Conservation (phyloP, 805 yeast genomes). For the Nakazawaea ambrosiae region DNA sequence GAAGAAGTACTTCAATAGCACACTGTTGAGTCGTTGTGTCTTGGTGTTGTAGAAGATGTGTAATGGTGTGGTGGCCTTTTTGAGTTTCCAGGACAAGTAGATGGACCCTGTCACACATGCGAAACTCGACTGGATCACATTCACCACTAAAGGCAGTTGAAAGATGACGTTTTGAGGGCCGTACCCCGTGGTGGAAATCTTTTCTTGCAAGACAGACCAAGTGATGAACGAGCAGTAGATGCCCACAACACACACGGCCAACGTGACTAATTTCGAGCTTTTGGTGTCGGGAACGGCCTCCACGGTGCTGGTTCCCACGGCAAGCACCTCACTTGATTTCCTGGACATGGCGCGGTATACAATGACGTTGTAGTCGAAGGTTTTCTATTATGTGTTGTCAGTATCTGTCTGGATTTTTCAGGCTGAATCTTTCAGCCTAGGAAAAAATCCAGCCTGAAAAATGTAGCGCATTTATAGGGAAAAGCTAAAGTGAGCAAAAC, state of each 20-base stretch:
- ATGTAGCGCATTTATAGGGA: too few species aligned
- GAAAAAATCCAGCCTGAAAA: too few species aligned
- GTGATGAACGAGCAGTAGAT: constrained; percentile 81
- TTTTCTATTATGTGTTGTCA: too few species aligned
- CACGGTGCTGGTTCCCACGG: too few species aligned
- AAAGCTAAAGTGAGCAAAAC: too few species aligned
- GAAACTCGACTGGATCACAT: constrained; percentile 63
- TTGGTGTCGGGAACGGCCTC: too few species aligned
- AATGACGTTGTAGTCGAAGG: too few species aligned
- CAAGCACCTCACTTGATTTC: too few species aligned
- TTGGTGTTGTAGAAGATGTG: constrained; percentile 21
- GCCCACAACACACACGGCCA: constrained; percentile 41
- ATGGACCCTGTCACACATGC: constrained; percentile 64
- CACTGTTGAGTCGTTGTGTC: constrained; percentile 17
- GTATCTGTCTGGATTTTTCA: too few species aligned
- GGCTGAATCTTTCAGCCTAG: too few species aligned
- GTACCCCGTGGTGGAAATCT: constrained; percentile 71
- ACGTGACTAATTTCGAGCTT: constrained; percentile 5
- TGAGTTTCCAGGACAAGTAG: constrained; percentile 38
- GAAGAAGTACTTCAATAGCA: constrained; percentile 30
- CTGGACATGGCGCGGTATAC: too few species aligned
- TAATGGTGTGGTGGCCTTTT: constrained; percentile 24
- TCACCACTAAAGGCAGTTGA: constrained; percentile 74
- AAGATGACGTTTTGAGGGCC: constrained; percentile 49
- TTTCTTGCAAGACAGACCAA: constrained; percentile 92